These are phyloP conservation scores for Pleodorina starrii DNA, from an alignment of 139 green algal species.

Conservation along the genomic window DNA sequence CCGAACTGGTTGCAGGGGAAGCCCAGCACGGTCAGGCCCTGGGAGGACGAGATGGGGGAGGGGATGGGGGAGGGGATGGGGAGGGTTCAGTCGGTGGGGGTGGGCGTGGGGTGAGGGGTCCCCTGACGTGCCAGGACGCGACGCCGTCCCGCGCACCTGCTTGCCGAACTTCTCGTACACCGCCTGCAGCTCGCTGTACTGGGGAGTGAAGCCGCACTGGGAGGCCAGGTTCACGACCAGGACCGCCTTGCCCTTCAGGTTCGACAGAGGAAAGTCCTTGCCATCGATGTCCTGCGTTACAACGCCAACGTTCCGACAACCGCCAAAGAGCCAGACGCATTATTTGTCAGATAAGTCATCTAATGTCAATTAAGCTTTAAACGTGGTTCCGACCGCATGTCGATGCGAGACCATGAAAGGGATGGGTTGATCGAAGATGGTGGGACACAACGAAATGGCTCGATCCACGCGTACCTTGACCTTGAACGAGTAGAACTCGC, in stretches of 20 bases:
- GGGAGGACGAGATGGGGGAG: background rate
- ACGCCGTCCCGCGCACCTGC: conserved; percentile 3
- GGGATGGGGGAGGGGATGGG: background rate
- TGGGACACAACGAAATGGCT: background rate
- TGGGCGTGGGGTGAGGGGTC: too few relatives aligned
- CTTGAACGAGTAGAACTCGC: conserved; percentile 59
- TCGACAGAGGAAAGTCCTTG: conserved; percentile 49
- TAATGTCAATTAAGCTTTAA: background rate
- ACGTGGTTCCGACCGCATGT: background rate
- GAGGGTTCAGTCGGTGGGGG: background rate
- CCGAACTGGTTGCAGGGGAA: conserved; percentile 87
- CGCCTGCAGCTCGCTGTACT: conserved; percentile 60
- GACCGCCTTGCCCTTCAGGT: conserved; percentile 79
- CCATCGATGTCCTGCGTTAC: conserved; percentile 63
- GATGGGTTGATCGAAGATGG: background rate
- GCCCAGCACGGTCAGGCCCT: conserved; percentile 78
- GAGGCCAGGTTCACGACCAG: conserved; percentile 79
- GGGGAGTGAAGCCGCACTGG: conserved; percentile 65
- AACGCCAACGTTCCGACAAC: too few relatives aligned
- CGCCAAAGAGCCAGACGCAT: too few relatives aligned
- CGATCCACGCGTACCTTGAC: conserved; percentile 59
- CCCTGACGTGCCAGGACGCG: too few relatives aligned
- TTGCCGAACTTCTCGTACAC: conserved; percentile 78
- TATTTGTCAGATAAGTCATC: background rate
- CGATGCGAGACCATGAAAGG: background rate